A percentile compares a stretch with the other conserved stretches of the same genome.
phyloP scores from a whole-genome alignment of 805 yeast species.

The Nakazawaea sp. region DNA sequence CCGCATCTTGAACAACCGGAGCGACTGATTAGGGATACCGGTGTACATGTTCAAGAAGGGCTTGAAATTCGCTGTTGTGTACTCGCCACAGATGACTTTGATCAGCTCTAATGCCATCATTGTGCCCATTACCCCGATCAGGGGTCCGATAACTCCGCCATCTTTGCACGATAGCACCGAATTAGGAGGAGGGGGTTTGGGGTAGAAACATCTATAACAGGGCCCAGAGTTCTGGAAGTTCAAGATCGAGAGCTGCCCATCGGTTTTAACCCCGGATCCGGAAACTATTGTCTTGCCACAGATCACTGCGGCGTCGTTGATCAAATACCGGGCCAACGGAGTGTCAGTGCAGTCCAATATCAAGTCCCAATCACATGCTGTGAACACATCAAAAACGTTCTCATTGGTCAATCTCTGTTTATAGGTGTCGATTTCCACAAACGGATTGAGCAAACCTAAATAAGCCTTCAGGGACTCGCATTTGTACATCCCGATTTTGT shows the following conservation, averaged over 20 bases:
- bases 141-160: conserved; percentile 93
- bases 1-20: conserved; percentile 78
- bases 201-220: conserved; percentile 91
- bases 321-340: conserved; percentile 78
- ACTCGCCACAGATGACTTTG: conserved; percentile 57
- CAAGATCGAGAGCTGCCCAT: conserved; percentile 80
- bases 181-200: conserved; percentile 82
- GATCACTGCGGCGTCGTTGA: conserved; percentile 77
- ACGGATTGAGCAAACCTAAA: conserved; percentile 57
- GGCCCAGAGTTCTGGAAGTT: conserved; percentile 70
- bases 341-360: conserved; percentile 93
- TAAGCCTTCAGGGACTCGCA: conserved; percentile 69
- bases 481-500: conserved; percentile 61
- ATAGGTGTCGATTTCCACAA: conserved; percentile 47
- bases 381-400: conserved; percentile 60
- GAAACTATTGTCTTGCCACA: conserved; percentile 70
- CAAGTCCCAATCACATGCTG: conserved; percentile 50
- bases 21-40: conserved; percentile 58
- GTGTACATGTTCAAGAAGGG: conserved; percentile 68
- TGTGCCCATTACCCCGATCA: conserved; percentile 87
- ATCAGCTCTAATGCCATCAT: conserved; percentile 87
- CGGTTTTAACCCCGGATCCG: conserved; percentile 87
- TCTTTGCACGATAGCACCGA: conserved; percentile 82
- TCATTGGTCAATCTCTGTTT: conserved; percentile 40
- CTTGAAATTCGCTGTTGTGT: conserved; percentile 42